Base-by-base conservation (phyloP, 495 filamentous ascomycete genomes). In the Penicillium salamii region DNA sequence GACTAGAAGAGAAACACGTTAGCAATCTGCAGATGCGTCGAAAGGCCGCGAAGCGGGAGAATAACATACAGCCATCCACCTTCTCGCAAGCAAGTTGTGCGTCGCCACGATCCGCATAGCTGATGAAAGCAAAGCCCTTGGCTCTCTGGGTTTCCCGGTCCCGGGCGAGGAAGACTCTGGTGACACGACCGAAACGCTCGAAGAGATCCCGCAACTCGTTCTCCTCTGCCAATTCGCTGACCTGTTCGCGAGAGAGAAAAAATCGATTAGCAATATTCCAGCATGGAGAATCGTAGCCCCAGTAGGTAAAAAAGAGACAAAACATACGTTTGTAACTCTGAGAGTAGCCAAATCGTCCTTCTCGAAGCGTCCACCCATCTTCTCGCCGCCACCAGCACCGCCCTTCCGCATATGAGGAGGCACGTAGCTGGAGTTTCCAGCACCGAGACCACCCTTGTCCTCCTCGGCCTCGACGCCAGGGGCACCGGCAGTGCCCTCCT, bases 111-210 rank as follows among this genome's bases (percentile, higher is more conserved):
- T 97, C 93, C 41, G 84, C 84, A 69, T 91, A 98, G 67, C 88
- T 95, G 74, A 98, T 95, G 68, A 98, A 98, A 14, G 93, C 93
- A 62, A 97, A 98, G 36, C 93, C 93, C 81, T 98, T 98, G 44
- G 95, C 93, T 57, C 90, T 65, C 47, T 88, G 86, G 28, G 95
- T 97, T 40, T 97, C 95, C 65, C 93, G 78, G 71, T 98, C 95
- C 76, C 96, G 96, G 53, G 93, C 93, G 53, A 98, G 69, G 79
- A 97, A 98, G 38, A 98, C 95, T 65, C 91, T 84, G 33, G 91
- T 97, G 53, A 98, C 95, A 58, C 90, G 88, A 59, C 93, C 93
- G 70, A 93, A 96, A 34, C 93, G 82, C 74, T 95, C 91, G 78
- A 98, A 98, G 79, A 98, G 91, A 71, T 95, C 91, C 60, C 93